Conservation (phyloP, 345 rosid species). For the Salix koriyanagi region DNA sequence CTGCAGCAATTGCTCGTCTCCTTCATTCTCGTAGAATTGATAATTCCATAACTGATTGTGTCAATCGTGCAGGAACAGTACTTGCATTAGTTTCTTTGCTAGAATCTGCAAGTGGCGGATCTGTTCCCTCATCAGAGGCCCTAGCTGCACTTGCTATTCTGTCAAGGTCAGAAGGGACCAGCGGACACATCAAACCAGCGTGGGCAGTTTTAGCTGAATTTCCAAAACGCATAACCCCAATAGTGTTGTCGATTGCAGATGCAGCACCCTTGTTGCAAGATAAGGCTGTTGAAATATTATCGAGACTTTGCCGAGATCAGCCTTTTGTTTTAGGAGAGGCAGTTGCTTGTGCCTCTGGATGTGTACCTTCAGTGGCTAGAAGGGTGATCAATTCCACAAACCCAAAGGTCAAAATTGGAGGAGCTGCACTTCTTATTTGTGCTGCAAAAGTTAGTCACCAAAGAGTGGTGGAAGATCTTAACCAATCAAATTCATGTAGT, state of each 20-base stretch:
- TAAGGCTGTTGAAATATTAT: slow-evolving; percentile 86
- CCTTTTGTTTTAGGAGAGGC: slow-evolving; percentile 74
- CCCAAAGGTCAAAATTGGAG: slow-evolving; percentile 83
- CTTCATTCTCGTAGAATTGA: slow-evolving; percentile 67
- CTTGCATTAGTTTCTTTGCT: slow-evolving; percentile 91
- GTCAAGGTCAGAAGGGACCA: slow-evolving; percentile 58
- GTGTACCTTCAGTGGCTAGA: slow-evolving; percentile 60
- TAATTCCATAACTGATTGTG: slow-evolving; percentile 70
- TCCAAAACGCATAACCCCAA: slow-evolving; percentile 72
- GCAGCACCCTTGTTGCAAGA: slow-evolving; percentile 80
- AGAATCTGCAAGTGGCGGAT: slow-evolving; percentile 64
- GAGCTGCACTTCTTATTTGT: slow-evolving; percentile 87
- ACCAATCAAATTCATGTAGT: slow-evolving; percentile 60
- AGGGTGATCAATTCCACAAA: slow-evolving; percentile 66
- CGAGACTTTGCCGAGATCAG: slow-evolving; percentile 85
- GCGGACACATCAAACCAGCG: slow-evolving; percentile 67
- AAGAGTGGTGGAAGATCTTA: slow-evolving; percentile 79
- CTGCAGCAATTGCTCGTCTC: slow-evolving; percentile 91
- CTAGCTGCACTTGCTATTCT: slow-evolving; percentile 90
- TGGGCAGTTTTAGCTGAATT: slow-evolving; percentile 90
- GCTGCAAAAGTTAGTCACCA: slow-evolving; percentile 85
- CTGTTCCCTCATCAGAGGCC: slow-evolving; percentile 74
- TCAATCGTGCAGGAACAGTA: slow-evolving; percentile 86
- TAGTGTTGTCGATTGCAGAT: slow-evolving; percentile 71
- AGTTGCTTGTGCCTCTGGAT: slow-evolving; percentile 57